Conservation (phyloP, 768 basidiomycete genomes). For the Lactarius trivialis region DNA sequence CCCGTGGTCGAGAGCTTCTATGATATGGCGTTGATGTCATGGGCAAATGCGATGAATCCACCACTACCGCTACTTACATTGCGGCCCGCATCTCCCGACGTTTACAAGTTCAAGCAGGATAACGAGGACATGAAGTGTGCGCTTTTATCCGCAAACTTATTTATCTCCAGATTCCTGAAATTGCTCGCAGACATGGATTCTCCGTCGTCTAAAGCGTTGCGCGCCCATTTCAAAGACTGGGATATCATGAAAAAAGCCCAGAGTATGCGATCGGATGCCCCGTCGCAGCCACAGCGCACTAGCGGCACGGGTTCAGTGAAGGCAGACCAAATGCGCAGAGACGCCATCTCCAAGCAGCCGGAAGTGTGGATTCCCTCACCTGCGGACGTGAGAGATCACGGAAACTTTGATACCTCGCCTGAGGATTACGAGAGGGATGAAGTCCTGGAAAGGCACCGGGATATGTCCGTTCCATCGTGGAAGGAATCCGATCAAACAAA, state of each 20-base stretch:
- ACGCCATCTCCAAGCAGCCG: background rate
- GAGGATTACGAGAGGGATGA: background rate
- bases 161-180: background rate
- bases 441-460: background rate
- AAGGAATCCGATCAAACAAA: background rate
- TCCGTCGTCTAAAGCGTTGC: background rate
- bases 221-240: conserved; percentile 8
- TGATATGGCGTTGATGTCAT: conserved; percentile 60
- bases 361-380: conserved; percentile 1
- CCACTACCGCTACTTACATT: conserved; percentile 37
- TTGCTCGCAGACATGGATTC: conserved; percentile 10
- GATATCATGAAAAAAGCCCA: background rate
- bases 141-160: conserved; percentile 1
- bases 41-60: conserved; percentile 45
- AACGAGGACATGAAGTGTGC: conserved; percentile 25
- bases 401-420: background rate
- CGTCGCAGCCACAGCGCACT: background rate
- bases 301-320: background rate
- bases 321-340: background rate
- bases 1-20: conserved; percentile 64
- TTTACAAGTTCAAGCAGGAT: conserved; percentile 39
- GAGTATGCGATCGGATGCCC: background rate
- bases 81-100: conserved; percentile 29
- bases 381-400: background rate
- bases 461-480: background rate